Base-by-base conservation (phyloP, 345 rosid species). In the Cochlearia excelsa region DNA sequence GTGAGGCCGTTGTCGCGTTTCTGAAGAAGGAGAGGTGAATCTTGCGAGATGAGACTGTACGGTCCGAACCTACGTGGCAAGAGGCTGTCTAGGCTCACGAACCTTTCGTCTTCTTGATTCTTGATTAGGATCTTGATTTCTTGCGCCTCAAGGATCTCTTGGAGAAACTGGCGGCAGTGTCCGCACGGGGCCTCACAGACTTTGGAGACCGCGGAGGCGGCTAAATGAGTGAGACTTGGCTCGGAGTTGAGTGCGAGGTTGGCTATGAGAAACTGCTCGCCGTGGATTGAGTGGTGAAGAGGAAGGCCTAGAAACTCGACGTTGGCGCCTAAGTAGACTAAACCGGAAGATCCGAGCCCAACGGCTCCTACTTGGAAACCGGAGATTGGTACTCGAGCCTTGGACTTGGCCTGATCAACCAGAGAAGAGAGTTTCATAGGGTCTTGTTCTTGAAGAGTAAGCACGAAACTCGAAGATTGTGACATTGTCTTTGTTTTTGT, bases 131-230 rank as follows among this genome's bases (percentile, higher is more conserved):
- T 60, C 29, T 16, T 48, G 47, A 60, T 67, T 4, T 79, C 82
- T 11, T 83, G 57, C 3, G 88, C 86, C 49, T 63, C 38, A 10
- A 92, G 92, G 65, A 91, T 66, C 67, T 91, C 98, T 42, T 84
- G 96, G 6, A 84, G 59, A 74, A 91, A 88, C 16, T 91, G 96
- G 49, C 98, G 90, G 87, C 96, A 91, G 76, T 91, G 95, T 68
- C 96, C 96, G 42, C 98, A 91, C 1, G 98, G 98, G 35, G 95
- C n/a, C n/a, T n/a, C n/a, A n/a, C n/a, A n/a, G n/a, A n/a, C n/a
- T n/a, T n/a, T n/a, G n/a, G n/a, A n/a, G n/a, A n/a, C 83, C 70
- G 65, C 10, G 69, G 92, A 88, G 71, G 88, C 90, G 57, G 90
- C 87, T 34, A 91, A 9, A 77, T 51, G 69, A 10, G 43, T 43